These are phyloP conservation scores for Cornus florida DNA, from an alignment of 148 eudicot genomes.

Conservation along the genomic window DNA sequence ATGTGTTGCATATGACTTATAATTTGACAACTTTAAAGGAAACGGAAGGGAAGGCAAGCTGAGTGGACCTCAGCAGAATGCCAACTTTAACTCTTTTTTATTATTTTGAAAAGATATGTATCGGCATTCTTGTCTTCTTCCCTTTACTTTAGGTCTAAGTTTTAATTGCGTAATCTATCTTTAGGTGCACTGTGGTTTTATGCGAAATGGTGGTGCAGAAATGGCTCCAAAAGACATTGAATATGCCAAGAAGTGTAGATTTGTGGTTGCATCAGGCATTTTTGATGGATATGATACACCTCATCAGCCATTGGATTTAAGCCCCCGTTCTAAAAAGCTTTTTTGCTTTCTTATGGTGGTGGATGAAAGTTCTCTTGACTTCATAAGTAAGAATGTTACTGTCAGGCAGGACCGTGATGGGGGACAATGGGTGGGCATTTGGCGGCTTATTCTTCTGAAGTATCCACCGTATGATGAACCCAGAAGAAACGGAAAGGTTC, in stretches of 20 bases:
- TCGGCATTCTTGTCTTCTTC: not conserved
- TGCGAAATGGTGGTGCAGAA: conserved; percentile 80
- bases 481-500: conserved; percentile 92
- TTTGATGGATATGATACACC: conserved; percentile 98
- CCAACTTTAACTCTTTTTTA: not conserved
- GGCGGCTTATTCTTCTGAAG: conserved; percentile 87
- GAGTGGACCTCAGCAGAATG: not conserved
- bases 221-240: conserved; percentile 71
- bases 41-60: too few species aligned
- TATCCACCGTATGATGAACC: conserved; percentile 96
- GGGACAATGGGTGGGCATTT: conserved; percentile 93
- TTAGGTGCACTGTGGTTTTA: conserved; percentile 97
- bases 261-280: conserved; percentile 96
- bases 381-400: conserved; percentile 73
- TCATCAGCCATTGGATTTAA: conserved; percentile 86
- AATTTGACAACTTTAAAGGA: not conserved
- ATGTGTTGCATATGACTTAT: not conserved
- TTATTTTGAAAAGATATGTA: not conserved
- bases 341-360: conserved; percentile 98
- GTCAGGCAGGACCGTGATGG: conserved; percentile 69
- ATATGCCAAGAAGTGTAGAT: conserved; percentile 78
- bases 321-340: conserved; percentile 67
- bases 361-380: conserved; percentile 76
- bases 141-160: not conserved
- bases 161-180: conserved; percentile 12